Evolutionary conservation across 768 basidiomycete genomes (phyloP).

Genomic region (Rhodotorula toruloides): DNA sequence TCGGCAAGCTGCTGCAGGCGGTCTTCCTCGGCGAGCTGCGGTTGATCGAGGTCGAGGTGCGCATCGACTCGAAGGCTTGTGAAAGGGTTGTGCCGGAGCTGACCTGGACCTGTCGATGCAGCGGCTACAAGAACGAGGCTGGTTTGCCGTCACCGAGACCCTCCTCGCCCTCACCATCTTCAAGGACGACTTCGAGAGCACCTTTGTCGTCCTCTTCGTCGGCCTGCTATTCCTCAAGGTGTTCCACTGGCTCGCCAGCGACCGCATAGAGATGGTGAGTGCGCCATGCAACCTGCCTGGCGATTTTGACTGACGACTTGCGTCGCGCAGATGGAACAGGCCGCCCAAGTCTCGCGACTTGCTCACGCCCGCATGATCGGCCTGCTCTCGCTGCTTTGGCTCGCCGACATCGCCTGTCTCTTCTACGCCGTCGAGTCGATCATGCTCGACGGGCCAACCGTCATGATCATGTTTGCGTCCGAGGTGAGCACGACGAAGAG

Average conservation of each 20-base stretch:
- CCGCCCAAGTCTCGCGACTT: constrained; percentile 75
- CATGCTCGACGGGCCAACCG: constrained; percentile 69
- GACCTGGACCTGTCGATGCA: constrained; percentile 45
- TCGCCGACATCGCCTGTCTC: constrained; percentile 70
- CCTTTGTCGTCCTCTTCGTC: constrained; percentile 90
- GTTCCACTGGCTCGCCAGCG: constrained; percentile 94
- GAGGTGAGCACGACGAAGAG: too few relatives aligned
- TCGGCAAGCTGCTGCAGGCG: constrained; percentile 70
- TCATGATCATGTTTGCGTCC: constrained; percentile 90
- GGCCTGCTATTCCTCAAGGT: constrained; percentile 89
- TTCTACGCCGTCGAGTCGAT: constrained; percentile 74
- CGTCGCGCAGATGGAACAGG: constrained; percentile 83
- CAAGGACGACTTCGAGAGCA: constrained; percentile 86
- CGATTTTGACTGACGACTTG: background rate
- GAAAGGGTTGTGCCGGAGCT: too few relatives aligned
- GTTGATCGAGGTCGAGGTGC: constrained; percentile 83
- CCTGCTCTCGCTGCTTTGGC: constrained; percentile 69
- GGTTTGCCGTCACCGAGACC: constrained; percentile 97
- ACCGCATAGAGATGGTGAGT: constrained; percentile 90
- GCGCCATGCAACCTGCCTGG: background rate
- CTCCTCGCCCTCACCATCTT: constrained; percentile 95
- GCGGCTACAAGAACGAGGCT: constrained; percentile 90
- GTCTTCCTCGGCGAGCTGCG: constrained; percentile 88
- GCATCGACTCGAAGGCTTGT: too few relatives aligned
- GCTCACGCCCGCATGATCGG: constrained; percentile 79